Base-by-base conservation (phyloP, 2,329 filamentous ascomycete genomes). In the Hyphodiscus sp. region DNA sequence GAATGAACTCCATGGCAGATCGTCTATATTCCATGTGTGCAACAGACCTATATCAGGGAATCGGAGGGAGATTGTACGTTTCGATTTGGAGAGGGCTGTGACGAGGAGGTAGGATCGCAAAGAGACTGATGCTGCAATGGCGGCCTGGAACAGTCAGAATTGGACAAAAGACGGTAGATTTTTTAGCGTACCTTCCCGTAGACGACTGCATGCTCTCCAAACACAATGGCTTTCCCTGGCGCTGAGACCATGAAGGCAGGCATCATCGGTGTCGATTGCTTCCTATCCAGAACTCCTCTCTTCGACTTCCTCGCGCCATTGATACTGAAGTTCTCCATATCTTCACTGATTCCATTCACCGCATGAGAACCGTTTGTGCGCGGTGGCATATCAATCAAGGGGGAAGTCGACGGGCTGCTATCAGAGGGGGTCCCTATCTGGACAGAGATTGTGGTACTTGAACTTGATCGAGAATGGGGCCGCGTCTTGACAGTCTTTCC, bases 231-330 rank as follows among this genome's bases (percentile, higher is more conserved):
- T 71, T 99, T 99, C 59, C 92, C 95, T 0, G 94, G 94, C 2
- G 95, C 92, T 16, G 94, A 97, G 53, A 97, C 91, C 89, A 99
- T 96, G 69, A 99, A 99, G 57, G 91, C 77, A 44, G 92, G 91
- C 73, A 94, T 82, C 82, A 86, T 82, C 2, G 82, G 82, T 52
- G 73, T 81, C 11, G 82, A 85, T 57, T 76, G 72, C 62, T 81
- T 85, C 68, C 82, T 79, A 47, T 73, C 69, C n/a, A 53, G 8
- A 10, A 29, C 23, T 30, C 46, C 20, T 43, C 48, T 57, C 53
- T 49, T 50, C 13, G 18, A 51, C 51, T 57, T 61, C 33, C 46
- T 44, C 7, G 56, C 45, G 43, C 61, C 59, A 64, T 63, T 65
- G 55, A 64, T 46, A 2, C 54, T 49, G 29, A 46, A 54, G 19